Percentiles rank a stretch among this genome's conserved stretches.
These are phyloP conservation scores for Ammopiptanthus mongolicus DNA, from an alignment of 306 rosid species.

Conservation along the genomic window DNA sequence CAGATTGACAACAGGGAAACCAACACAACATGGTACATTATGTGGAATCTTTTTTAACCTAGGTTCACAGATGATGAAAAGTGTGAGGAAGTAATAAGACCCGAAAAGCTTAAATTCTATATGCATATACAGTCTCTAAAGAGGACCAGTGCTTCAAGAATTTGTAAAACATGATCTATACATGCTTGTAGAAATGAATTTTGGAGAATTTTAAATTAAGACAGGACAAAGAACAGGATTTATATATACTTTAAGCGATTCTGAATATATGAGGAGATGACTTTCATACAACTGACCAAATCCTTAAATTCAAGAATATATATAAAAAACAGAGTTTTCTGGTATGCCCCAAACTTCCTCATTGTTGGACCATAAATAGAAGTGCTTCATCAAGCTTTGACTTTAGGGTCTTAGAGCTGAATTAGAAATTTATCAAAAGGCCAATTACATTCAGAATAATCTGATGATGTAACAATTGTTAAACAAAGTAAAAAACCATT, in stretches of 20 bases:
- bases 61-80: not conserved
- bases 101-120: not conserved
- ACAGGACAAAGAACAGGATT: not conserved
- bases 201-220: not conserved
- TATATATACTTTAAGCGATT: not conserved
- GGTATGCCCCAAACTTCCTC: not conserved
- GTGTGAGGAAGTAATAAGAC: not conserved
- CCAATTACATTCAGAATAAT: not conserved
- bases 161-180: not conserved
- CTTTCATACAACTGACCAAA: not conserved
- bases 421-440: not conserved
- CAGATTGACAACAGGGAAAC: slow-evolving; percentile 26
- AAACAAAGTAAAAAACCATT: not conserved
- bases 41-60: not conserved
- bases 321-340: not conserved
- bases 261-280: not conserved
- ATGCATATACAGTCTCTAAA: not conserved
- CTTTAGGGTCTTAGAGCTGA: not conserved
- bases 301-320: not conserved
- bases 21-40: slow-evolving; percentile 3
- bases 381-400: not conserved
- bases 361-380: not conserved
- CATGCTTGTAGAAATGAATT: not conserved
- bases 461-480: not conserved
- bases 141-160: not conserved